These are phyloP conservation scores for Sordaria brevicollis DNA, from an alignment of 495 filamentous ascomycete species.

Conservation along the genomic window DNA sequence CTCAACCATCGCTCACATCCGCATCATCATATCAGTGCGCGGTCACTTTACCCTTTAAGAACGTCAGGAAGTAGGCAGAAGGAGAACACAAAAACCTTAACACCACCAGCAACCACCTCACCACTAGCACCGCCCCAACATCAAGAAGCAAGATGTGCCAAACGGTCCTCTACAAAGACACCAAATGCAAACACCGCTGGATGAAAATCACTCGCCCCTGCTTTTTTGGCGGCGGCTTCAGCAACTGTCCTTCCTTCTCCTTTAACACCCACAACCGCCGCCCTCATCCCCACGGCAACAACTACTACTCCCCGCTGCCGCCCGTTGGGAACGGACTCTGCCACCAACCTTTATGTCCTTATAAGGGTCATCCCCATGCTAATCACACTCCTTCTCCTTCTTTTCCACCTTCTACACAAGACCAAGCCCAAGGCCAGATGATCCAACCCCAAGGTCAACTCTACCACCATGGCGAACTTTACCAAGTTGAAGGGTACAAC, in stretches of 20 bases:
- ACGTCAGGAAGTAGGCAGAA: neutral
- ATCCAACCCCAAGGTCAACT: neutral
- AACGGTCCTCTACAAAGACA: constrained; percentile 23
- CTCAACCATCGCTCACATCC: neutral
- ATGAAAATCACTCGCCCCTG: constrained; percentile 24
- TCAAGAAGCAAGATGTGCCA: constrained; percentile 15
- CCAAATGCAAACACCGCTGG: constrained; percentile 31
- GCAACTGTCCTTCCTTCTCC: constrained; percentile 21
- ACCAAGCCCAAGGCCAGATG: too few relatives aligned
- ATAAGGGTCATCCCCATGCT: neutral
- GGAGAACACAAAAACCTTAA: neutral
- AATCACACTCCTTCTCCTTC: neutral
- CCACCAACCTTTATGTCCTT: neutral
- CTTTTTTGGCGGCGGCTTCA: constrained; percentile 25
- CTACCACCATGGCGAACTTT: too few relatives aligned
- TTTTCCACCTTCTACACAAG: neutral
- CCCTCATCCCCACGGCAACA: neutral
- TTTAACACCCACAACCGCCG: constrained; percentile 4
- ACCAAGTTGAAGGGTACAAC: neutral
- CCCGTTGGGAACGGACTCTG: neutral
- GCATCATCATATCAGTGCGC: neutral
- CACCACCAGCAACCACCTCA: neutral
- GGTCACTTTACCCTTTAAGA: neutral
- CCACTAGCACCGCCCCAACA: too few relatives aligned
- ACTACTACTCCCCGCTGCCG: neutral